These are phyloP conservation scores for Penicillium salamii DNA, from an alignment of 495 filamentous ascomycete genomes.

Conservation along the genomic window DNA sequence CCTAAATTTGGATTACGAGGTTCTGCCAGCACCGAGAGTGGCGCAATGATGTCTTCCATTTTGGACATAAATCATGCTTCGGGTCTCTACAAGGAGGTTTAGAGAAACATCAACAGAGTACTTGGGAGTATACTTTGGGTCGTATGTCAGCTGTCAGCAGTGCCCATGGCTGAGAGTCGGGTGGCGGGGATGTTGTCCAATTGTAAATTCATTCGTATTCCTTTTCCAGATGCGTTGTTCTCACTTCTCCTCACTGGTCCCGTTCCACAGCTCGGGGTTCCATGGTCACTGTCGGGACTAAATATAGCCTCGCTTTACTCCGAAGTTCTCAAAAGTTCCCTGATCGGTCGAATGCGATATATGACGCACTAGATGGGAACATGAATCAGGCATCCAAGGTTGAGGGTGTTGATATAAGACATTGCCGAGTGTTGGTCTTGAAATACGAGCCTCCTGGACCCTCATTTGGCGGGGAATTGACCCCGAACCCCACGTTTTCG, in stretches of 20 bases:
- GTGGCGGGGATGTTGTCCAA: not conserved
- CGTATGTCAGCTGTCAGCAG: not conserved
- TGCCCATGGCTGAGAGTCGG: not conserved
- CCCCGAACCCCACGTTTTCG: too few species aligned
- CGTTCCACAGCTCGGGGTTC: not conserved
- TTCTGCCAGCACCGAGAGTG: not conserved
- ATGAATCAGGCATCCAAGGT: too few species aligned
- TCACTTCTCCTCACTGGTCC: not conserved
- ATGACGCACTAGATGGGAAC: too few species aligned
- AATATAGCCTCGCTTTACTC: not conserved
- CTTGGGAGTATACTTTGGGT: not conserved
- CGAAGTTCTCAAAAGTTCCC: not conserved
- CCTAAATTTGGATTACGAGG: not conserved
- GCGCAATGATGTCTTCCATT: constrained; percentile 3
- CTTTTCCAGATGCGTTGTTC: not conserved
- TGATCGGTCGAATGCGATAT: too few species aligned
- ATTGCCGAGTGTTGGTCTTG: too few species aligned
- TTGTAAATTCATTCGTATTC: not conserved
- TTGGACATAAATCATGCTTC: not conserved
- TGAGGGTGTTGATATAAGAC: too few species aligned
- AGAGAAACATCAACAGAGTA: too few species aligned
- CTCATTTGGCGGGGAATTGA: too few species aligned
- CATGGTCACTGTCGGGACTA: not conserved
- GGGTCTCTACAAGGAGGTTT: not conserved
- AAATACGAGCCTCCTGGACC: too few species aligned